Evolutionary conservation across 805 yeast genomes (phyloP).

Genomic region (Nakazawaea wyomingensis): DNA sequence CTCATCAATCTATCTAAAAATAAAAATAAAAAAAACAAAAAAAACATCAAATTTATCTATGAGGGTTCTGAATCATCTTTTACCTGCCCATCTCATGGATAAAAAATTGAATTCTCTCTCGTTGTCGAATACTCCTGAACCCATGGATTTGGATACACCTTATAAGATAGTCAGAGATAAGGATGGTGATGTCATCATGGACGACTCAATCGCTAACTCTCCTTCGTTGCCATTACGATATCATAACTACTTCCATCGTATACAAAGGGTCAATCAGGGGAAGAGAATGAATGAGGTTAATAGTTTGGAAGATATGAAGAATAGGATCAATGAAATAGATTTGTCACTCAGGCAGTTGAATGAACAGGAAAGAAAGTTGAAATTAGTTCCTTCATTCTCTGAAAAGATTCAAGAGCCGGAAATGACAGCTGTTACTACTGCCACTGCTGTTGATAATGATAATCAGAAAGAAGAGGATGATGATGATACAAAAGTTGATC

Average conservation of each 20-base stretch:
- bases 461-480: not conserved
- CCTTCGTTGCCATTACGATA: constrained; percentile 14
- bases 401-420: too few relatives aligned
- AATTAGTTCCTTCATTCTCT: not conserved
- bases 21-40: not conserved
- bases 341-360: not conserved
- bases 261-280: constrained; percentile 6
- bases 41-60: constrained; percentile 6
- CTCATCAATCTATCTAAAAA: too few relatives aligned
- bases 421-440: not conserved
- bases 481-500: too few relatives aligned
- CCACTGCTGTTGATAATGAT: not conserved
- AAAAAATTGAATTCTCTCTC: constrained; percentile 1
- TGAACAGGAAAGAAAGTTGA: not conserved
- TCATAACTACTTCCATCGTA: constrained; percentile 8
- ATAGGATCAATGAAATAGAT: constrained; percentile 5
- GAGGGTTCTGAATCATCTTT: not conserved
- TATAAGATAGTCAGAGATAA: constrained; percentile 2
- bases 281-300: not conserved
- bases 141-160: constrained; percentile 8
- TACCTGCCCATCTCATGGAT: constrained; percentile 1
- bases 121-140: constrained; percentile 1
- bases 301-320: constrained; percentile 5
- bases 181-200: constrained; percentile 12
- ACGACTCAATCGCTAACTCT: constrained; percentile 12